Evolutionary conservation across 805 yeast species (phyloP).

Genomic region (Suhomyces emberorum): DNA sequence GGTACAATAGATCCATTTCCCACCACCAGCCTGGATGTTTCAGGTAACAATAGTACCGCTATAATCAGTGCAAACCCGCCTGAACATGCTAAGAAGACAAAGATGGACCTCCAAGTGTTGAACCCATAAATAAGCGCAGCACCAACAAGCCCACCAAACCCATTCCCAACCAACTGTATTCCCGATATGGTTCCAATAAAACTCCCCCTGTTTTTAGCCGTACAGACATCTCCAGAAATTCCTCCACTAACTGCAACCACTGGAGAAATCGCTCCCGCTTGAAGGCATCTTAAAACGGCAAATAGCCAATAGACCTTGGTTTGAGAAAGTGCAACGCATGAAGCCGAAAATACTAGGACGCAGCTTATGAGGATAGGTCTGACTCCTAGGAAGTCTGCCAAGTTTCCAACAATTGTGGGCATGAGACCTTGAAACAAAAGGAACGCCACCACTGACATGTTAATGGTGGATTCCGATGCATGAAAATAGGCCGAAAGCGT

Average conservation of each 20-base stretch:
- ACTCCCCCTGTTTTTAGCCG: conserved; percentile 65
- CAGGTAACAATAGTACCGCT: conserved; percentile 49
- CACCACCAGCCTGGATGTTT: conserved; percentile 67
- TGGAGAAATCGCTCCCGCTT: conserved; percentile 77
- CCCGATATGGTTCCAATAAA: conserved; percentile 67
- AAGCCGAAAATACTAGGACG: conserved; percentile 51
- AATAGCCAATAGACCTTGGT: conserved; percentile 57
- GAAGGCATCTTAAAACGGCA: conserved; percentile 65
- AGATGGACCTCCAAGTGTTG: conserved; percentile 68
- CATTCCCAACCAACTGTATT: conserved; percentile 66
- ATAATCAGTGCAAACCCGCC: conserved; percentile 45
- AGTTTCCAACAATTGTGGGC: conserved; percentile 64
- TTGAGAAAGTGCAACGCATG: conserved; percentile 65
- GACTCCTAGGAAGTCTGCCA: conserved; percentile 72
- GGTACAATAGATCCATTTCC: conserved; percentile 77
- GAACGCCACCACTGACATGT: conserved; percentile 77
- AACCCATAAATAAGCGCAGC: conserved; percentile 35
- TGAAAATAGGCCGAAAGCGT: conserved; percentile 53
- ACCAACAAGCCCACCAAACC: conserved; percentile 73
- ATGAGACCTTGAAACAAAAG: conserved; percentile 72
- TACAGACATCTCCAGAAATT: conserved; percentile 70
- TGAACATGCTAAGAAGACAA: conserved; percentile 69
- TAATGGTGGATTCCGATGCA: conserved; percentile 55
- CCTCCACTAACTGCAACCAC: conserved; percentile 71
- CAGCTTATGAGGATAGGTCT: conserved; percentile 63